A percentile compares a stretch with the other conserved stretches of the same genome.
Conservation (phyloP, 1,139 yeast genomes). For the Magnusiomyces fungicola region DNA sequence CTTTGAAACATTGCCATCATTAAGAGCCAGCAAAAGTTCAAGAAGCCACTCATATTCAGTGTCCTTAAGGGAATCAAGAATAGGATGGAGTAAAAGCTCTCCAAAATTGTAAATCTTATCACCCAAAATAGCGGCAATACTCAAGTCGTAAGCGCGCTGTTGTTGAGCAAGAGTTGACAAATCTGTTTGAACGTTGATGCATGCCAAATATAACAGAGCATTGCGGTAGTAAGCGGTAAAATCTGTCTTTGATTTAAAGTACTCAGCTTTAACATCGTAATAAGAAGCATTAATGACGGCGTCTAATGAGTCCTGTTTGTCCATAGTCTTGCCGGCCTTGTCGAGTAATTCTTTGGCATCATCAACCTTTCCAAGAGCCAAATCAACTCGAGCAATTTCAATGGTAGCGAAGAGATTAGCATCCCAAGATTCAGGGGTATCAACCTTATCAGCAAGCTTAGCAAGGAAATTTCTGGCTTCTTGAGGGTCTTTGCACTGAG, state of each 20-base stretch:
- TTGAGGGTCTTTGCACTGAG: conserved; percentile 39
- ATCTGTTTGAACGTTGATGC: conserved; percentile 40
- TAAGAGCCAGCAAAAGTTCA: conserved; percentile 59
- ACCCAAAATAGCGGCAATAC: conserved; percentile 84
- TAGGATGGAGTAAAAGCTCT: conserved; percentile 85
- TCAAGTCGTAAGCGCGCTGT: conserved; percentile 68
- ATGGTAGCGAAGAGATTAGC: conserved; percentile 60
- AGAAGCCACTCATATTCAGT: conserved; percentile 65
- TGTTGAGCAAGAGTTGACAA: conserved; percentile 50
- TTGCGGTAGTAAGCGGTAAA: conserved; percentile 74
- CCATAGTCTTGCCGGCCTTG: conserved; percentile 50
- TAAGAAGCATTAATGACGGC: conserved; percentile 73
- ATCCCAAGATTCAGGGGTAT: conserved; percentile 39
- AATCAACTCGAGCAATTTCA: conserved; percentile 68
- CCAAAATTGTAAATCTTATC: conserved; percentile 94
- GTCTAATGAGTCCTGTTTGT: conserved; percentile 40
- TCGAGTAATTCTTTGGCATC: conserved; percentile 69
- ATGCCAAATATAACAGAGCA: conserved; percentile 54
- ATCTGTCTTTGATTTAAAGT: conserved; percentile 66
- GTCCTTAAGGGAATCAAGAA: conserved; percentile 50
- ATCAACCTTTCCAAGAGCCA: conserved; percentile 49
- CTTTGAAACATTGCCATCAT: conserved; percentile 64
- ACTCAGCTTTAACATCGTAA: conserved; percentile 73
- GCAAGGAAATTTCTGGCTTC: conserved; percentile 53
- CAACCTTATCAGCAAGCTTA: conserved; percentile 45